Percentiles rank a stretch among this genome's conserved stretches.
Evolutionary conservation across 75 land plant species (phyloP).

Genomic region (Picea sitchensis): DNA sequence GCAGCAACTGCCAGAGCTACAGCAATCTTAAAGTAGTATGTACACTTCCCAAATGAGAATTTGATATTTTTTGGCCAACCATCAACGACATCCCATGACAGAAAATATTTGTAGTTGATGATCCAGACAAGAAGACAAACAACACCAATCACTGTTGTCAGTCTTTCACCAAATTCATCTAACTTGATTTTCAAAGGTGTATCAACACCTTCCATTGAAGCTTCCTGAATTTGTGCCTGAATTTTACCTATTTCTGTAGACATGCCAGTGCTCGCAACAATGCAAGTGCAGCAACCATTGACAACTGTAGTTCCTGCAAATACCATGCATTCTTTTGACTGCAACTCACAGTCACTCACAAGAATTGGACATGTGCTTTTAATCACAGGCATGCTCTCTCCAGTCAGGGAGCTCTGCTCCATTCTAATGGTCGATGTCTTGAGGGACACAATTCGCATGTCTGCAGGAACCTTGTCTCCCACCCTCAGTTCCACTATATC

Average conservation of each 20-base stretch:
- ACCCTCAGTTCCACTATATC: slow-evolving; percentile 79
- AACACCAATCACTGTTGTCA: slow-evolving; percentile 65
- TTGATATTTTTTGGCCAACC: slow-evolving; percentile 64
- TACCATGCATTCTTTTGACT: slow-evolving; percentile 83
- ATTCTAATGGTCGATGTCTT: slow-evolving; percentile 70
- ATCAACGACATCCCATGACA: slow-evolving; percentile 59
- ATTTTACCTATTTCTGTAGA: slow-evolving; percentile 86
- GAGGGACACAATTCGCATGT: slow-evolving; percentile 61
- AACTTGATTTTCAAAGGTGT: slow-evolving; percentile 90
- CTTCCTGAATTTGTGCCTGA: slow-evolving; percentile 83
- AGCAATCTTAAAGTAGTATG: slow-evolving; percentile 87
- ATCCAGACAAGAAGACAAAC: slow-evolving; percentile 77
- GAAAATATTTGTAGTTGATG: slow-evolving; percentile 77
- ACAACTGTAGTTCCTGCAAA: slow-evolving; percentile 90
- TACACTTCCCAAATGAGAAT: slow-evolving; percentile 83
- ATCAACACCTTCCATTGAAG: slow-evolving; percentile 62
- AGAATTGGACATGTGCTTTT: slow-evolving; percentile 38
- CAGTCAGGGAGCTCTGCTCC: slow-evolving; percentile 85
- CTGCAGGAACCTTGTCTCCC: slow-evolving; percentile 92
- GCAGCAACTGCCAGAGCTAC: slow-evolving; percentile 93
- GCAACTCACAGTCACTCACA: slow-evolving; percentile 65
- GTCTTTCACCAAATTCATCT: slow-evolving; percentile 74
- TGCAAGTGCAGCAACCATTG: slow-evolving; percentile 66
- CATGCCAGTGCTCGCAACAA: slow-evolving; percentile 78
- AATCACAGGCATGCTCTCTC: slow-evolving; percentile 72